Conservation (phyloP, 164 flowering plant genomes). For the Cinnamomum chago region DNA sequence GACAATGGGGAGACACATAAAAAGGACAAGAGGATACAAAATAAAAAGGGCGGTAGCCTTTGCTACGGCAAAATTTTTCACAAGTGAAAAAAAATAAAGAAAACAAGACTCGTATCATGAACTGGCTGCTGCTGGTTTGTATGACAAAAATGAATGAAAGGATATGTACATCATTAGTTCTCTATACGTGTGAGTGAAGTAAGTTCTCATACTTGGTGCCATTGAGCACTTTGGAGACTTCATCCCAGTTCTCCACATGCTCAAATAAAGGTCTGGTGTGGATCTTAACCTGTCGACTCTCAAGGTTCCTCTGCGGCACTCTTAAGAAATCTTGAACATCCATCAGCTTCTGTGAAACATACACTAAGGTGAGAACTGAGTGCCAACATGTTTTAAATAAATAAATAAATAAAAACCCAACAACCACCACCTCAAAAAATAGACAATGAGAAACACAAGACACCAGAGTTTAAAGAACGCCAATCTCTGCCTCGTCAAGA, state of each 20-base stretch:
- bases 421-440: too few relatives aligned
- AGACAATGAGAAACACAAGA: too few relatives aligned
- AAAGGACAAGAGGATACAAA: neutral
- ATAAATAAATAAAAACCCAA: too few relatives aligned
- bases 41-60: neutral
- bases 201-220: slow-evolving; percentile 66
- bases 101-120: neutral
- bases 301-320: slow-evolving; percentile 52
- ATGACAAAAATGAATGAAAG: slow-evolving; percentile 3
- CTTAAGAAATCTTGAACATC: slow-evolving; percentile 65
- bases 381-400: too few relatives aligned
- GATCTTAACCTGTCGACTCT: slow-evolving; percentile 86
- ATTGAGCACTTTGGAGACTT: slow-evolving; percentile 48
- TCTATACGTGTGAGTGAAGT: slow-evolving; percentile 17
- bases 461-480: too few relatives aligned
- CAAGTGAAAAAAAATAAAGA: too few relatives aligned
- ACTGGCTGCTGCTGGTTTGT: neutral
- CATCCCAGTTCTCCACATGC: slow-evolving; percentile 78
- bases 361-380: neutral
- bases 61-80: neutral
- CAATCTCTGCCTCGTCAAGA: too few relatives aligned
- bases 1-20: too few relatives aligned
- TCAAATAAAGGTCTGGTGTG: slow-evolving; percentile 67
- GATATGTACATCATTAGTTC: slow-evolving; percentile 3
- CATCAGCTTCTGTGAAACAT: slow-evolving; percentile 51